Evolutionary conservation across 2,329 filamentous ascomycete species (phyloP), one percentile per base, ranked within the genome.

Genomic region (Xylaria arbuscula): DNA sequence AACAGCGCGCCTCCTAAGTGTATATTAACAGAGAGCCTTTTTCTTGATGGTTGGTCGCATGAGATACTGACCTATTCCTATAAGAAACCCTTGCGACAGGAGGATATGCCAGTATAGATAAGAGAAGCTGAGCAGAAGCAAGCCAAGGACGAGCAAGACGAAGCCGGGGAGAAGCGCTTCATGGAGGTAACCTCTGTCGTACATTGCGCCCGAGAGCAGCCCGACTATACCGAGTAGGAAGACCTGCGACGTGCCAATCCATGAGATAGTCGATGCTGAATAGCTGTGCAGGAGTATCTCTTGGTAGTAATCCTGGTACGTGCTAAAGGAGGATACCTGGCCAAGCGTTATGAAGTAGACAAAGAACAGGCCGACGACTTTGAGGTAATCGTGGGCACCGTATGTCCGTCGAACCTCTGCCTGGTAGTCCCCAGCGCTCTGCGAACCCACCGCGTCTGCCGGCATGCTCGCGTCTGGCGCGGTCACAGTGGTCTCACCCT

Each of bases 41-140:
- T 15, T 19, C 15, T 45, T 45, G 40, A 45, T 45, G 5, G 40
- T n/a, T 45, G 0, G 6, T 45, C 40, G 40, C 15, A 17, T 45
- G 40, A 45, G 40, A 45, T n/a, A 45, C 40, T n/a, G 17, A 45
- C 40, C 40, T 45, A 45, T 45, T n/a, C 40, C 40, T 45, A 45
- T 45, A 45, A 45, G 40, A 7, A 45, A 45, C 40, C 40, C 40
- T 45, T 45, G 40, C 4, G 40, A 45, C 15, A 45, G 40, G 8
- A 45, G 40, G 15, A 45, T 45, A 7, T 45, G 40, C 40, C 40
- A 45, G 40, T 45, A 45, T 17, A 45, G 40, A 45, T 45, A 17
- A 17, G 40, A 45, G 40, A 45, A 45, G 40, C 40, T 45, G 17
- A 45, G 40, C 15, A 45, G 40, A 45, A 45, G 40, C 40, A 45